These are phyloP conservation scores for Spatholobus suberectus DNA, from an alignment of 306 rosid genomes.

Conservation along the genomic window DNA sequence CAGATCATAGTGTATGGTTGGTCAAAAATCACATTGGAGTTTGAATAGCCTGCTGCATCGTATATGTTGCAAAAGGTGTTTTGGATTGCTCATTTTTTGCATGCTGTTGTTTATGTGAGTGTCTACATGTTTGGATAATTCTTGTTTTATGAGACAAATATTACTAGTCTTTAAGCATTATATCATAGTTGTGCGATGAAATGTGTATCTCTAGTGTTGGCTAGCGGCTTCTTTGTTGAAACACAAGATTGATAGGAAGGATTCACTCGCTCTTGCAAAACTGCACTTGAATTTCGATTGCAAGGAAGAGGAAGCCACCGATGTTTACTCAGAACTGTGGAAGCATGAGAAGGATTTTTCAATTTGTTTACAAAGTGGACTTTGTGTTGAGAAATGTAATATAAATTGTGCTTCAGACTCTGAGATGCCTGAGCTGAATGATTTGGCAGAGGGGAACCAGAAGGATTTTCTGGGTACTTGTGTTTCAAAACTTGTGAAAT, in stretches of 20 bases:
- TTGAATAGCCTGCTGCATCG: not conserved
- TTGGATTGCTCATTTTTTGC: constrained; percentile 30
- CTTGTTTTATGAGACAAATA: constrained; percentile 9
- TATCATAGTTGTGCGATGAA: constrained; percentile 37
- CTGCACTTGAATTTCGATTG: constrained; percentile 63
- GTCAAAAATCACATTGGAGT: not conserved
- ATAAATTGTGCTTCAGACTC: constrained; percentile 25
- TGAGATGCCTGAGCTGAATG: constrained; percentile 31
- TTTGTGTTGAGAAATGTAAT: constrained; percentile 33
- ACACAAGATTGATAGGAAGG: constrained; percentile 59
- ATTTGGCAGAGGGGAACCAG: constrained; percentile 35
- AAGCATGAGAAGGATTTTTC: constrained; percentile 52
- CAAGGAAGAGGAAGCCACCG: constrained; percentile 60
- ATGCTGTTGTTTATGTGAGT: not conserved
- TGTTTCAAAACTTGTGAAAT: constrained; percentile 35
- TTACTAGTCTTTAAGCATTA: not conserved
- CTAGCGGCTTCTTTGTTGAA: constrained; percentile 62
- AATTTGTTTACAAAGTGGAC: constrained; percentile 39
- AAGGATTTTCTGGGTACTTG: constrained; percentile 28
- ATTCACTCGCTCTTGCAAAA: constrained; percentile 66
- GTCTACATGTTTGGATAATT: constrained; percentile 29
- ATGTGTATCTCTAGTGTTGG: constrained; percentile 70
- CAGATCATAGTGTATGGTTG: not conserved
- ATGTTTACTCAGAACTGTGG: constrained; percentile 55
- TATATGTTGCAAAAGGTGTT: not conserved